phyloP scores from a whole-genome alignment of 1,284 basidiomycete species.

The Leucoagaricus sp. region DNA sequence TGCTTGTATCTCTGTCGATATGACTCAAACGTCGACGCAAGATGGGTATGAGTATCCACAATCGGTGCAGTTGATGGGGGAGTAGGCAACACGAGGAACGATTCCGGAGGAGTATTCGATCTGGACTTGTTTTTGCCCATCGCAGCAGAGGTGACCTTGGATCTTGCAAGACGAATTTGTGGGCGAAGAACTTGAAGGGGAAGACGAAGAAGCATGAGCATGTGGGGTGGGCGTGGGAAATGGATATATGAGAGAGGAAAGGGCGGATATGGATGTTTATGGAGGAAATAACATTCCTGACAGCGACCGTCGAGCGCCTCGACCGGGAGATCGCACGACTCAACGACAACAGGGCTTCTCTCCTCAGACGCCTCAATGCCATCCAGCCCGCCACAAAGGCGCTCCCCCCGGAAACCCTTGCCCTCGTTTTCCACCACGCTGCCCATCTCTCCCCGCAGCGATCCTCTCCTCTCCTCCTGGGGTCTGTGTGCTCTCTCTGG shows the following conservation, averaged over 20 bases:
- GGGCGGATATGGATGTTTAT: background rate
- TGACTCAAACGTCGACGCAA: slow-evolving; percentile 65
- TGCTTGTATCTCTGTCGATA: slow-evolving; percentile 62
- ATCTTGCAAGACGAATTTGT: background rate
- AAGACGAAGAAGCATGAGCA: background rate
- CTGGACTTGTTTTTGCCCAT: slow-evolving; percentile 43
- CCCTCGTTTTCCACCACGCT: slow-evolving; percentile 2
- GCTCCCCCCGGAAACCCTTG: slow-evolving; percentile 11
- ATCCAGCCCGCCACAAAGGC: background rate
- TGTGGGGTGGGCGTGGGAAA: background rate
- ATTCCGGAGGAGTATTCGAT: slow-evolving; percentile 35
- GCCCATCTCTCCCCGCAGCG: background rate
- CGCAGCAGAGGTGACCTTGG: background rate
- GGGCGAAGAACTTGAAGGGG: no score
- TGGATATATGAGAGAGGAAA: background rate
- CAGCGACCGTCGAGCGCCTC: slow-evolving; percentile 5
- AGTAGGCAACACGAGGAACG: slow-evolving; percentile 36
- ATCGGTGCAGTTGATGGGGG: slow-evolving; percentile 46
- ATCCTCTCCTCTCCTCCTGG: background rate
- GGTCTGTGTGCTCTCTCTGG: slow-evolving; percentile 9
- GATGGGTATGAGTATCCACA: slow-evolving; percentile 80
- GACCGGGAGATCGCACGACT: slow-evolving; percentile 1
- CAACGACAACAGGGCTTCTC: background rate
- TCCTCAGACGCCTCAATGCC: slow-evolving; percentile 7
- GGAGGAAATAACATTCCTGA: slow-evolving; percentile 3